phyloP scores from a whole-genome alignment of 2,329 filamentous ascomycete species.

The Bipolaris cookei region DNA sequence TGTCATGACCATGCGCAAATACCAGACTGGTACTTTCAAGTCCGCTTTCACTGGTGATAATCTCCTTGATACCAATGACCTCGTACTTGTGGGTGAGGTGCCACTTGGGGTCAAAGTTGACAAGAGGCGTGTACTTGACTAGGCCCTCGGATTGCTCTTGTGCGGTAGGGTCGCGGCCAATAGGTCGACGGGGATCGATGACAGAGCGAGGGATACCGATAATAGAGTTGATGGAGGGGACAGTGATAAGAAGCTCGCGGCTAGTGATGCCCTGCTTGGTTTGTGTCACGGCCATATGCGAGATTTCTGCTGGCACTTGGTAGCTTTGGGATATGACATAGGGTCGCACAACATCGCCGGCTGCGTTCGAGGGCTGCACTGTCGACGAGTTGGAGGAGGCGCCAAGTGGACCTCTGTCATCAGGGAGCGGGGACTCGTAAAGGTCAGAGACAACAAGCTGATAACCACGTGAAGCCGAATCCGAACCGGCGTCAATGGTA shows the following conservation, averaged over 20 bases:
- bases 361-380: constrained; percentile 67
- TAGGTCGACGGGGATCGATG: constrained; percentile 84
- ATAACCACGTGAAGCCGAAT: constrained; percentile 73
- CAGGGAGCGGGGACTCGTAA: constrained; percentile 82
- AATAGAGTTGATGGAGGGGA: constrained; percentile 75
- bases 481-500: constrained; percentile 59
- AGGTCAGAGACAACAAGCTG: constrained; percentile 86
- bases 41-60: constrained; percentile 77
- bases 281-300: constrained; percentile 80
- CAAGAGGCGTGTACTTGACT: constrained; percentile 72
- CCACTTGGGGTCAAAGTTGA: constrained; percentile 84
- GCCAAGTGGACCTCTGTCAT: constrained; percentile 82
- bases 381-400: constrained; percentile 76
- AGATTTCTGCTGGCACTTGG: constrained; percentile 79
- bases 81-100: constrained; percentile 83
- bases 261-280: constrained; percentile 91
- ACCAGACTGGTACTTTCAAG: constrained; percentile 93
- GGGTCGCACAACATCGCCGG: constrained; percentile 67
- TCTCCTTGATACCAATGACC: constrained; percentile 73
- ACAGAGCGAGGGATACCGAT: constrained; percentile 78
- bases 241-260: constrained; percentile 78
- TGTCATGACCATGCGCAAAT: constrained; percentile 84
- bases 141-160: constrained; percentile 85
- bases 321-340: constrained; percentile 81
- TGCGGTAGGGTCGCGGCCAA: constrained; percentile 81